A percentile compares a stretch with the other conserved stretches of the same genome.
These are phyloP conservation scores for Pseudogymnoascus sp. DNA, from an alignment of 2,329 filamentous ascomycete genomes.

Conservation along the genomic window DNA sequence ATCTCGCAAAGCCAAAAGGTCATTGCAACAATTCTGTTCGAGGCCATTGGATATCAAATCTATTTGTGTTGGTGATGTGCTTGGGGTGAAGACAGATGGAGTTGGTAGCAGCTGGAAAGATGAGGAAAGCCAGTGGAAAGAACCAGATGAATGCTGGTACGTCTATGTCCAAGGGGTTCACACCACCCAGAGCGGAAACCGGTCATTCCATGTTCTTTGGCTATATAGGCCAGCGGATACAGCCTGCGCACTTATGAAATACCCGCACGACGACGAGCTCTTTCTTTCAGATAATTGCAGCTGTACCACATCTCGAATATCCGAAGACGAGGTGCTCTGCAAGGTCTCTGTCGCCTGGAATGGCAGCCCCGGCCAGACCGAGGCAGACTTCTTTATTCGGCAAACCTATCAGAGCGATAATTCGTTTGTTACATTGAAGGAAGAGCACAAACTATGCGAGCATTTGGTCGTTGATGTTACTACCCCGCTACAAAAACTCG, in stretches of 20 bases:
- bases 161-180: slow-evolving; percentile 58
- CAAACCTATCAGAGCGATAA: slow-evolving; percentile 59
- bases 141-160: slow-evolving; percentile 54
- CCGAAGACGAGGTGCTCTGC: slow-evolving; percentile 47
- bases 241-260: slow-evolving; percentile 57
- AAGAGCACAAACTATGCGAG: slow-evolving; percentile 47
- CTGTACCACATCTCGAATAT: slow-evolving; percentile 44
- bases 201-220: slow-evolving; percentile 61
- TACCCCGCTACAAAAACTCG: slow-evolving; percentile 15
- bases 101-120: slow-evolving; percentile 50
- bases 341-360: slow-evolving; percentile 54
- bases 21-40: slow-evolving; percentile 21
- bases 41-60: slow-evolving; percentile 38
- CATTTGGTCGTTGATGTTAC: slow-evolving; percentile 27
- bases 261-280: slow-evolving; percentile 64
- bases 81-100: slow-evolving; percentile 38
- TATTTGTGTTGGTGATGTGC: slow-evolving; percentile 42
- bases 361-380: slow-evolving; percentile 35
- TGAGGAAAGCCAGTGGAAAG: slow-evolving; percentile 36
- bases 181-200: slow-evolving; percentile 27
- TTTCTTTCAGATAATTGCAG: slow-evolving; percentile 73
- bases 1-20: background rate
- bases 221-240: slow-evolving; percentile 67
- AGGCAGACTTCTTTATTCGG: slow-evolving; percentile 52
- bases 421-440: slow-evolving; percentile 52